phyloP scores from a whole-genome alignment of 164 flowering plant genomes.

The Nymphaea colorata region DNA sequence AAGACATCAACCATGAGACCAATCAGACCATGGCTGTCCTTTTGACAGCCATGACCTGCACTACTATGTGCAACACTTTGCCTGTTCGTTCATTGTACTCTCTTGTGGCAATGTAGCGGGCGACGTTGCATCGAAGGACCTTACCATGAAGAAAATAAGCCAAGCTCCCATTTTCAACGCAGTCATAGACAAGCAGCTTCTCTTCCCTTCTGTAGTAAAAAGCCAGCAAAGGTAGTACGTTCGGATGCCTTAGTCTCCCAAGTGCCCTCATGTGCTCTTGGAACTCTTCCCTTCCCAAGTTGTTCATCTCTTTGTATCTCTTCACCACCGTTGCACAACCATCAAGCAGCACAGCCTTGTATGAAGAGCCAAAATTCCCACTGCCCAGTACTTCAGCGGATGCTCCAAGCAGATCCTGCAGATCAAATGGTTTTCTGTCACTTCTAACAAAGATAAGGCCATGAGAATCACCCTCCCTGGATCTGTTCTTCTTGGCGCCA shows the following conservation, averaged over 20 bases:
- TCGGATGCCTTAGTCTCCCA: conserved; percentile 36
- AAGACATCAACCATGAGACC: too few relatives aligned
- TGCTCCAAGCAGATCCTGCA: conserved; percentile 47
- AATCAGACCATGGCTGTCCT: too few relatives aligned
- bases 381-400: conserved; percentile 59
- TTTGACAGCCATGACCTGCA: too few relatives aligned
- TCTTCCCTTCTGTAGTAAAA: conserved; percentile 45
- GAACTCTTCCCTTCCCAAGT: conserved; percentile 34
- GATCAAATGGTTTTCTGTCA: conserved; percentile 21
- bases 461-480: not conserved
- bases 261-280: conserved; percentile 24
- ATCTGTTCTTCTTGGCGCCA: not conserved
- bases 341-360: conserved; percentile 32
- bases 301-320: conserved; percentile 40
- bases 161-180: conserved; percentile 36
- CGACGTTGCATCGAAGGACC: conserved; percentile 2
- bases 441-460: conserved; percentile 27
- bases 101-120: too few relatives aligned
- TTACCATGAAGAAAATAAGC: conserved; percentile 47
- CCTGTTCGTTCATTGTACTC: too few relatives aligned
- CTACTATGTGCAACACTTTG: too few relatives aligned
- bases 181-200: conserved; percentile 45
- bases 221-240: conserved; percentile 49
- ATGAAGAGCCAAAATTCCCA: conserved; percentile 44
- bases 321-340: conserved; percentile 43